Base-by-base conservation (phyloP, 2,329 filamentous ascomycete genomes). In the Nannizziopsis barbatae region DNA sequence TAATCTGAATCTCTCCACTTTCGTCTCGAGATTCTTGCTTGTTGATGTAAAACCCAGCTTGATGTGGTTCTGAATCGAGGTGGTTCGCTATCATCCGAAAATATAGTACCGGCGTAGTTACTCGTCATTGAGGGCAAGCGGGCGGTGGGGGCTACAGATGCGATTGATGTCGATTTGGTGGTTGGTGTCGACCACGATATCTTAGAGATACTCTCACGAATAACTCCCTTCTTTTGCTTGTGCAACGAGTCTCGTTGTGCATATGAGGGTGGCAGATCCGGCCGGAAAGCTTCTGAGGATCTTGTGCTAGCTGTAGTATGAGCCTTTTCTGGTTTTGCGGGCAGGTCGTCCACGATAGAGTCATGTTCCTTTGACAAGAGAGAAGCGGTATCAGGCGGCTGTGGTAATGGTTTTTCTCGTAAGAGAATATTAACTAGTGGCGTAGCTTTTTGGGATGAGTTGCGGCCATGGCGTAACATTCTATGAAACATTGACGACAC, bases 21-120 rank as follows among this genome's bases (percentile, higher is more conserved):
- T 17, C 49, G 30, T 30, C 36, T 50, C 18, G 22, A 44, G 35
- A 37, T 39, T 33, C 45, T 50, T 27, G 42, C 15, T 37, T 53
- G 50, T 32, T 53, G 52, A 35, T 53, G 49, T 30, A 52, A 9
- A 5, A 54, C 50, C 52, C 52, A 54, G 36, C 52, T 54, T 6
- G 52, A 48, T 1, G 48, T 54, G 32, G 36, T 54, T 33, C 50
- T 39, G 37, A 54, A 54, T 1, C 48, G 52, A 4, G 42, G 45
- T 6, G 47, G 42, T 36, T 53, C 52, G 17, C 47, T 53, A 32
- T 52, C 50, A 20, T 48, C 47, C 12, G 49, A 51, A 18, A 43
- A 33, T 22, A 48, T 30, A 1, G 51, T 49, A 14, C 31, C 41
- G 8, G 49, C 49, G 27, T 55, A 52, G 15, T 48, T 53, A 15